phyloP scores from a whole-genome alignment of 176 grass and related monocot species.

The Lolium multiflorum region DNA sequence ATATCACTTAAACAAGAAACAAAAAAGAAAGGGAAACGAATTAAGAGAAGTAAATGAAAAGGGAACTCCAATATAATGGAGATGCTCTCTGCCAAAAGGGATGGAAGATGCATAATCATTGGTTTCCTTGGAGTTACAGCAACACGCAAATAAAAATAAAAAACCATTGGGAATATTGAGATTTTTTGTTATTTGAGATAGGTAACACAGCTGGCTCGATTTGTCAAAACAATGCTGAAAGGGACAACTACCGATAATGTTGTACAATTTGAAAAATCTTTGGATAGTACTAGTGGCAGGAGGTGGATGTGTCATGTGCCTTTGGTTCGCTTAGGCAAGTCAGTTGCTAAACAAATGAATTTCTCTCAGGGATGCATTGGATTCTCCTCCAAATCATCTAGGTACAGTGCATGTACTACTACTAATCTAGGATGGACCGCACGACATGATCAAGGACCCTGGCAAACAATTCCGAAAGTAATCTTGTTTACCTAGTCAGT shows the following conservation, averaged over 20 bases:
- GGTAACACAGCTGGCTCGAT: slow-evolving; percentile 40
- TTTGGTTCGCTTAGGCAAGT: slow-evolving; percentile 26
- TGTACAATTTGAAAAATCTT: slow-evolving; percentile 42
- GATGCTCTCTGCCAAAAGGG: slow-evolving; percentile 45
- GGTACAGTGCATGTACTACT: background rate
- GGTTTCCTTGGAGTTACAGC: slow-evolving; percentile 40
- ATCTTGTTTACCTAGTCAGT: background rate
- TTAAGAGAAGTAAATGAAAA: slow-evolving; percentile 22
- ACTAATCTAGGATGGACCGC: slow-evolving; percentile 34
- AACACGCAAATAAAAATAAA: slow-evolving; percentile 20
- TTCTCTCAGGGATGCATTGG: slow-evolving; percentile 1
- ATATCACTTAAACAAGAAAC: slow-evolving; percentile 32
- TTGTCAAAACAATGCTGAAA: slow-evolving; percentile 56
- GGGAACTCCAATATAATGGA: slow-evolving; percentile 8
- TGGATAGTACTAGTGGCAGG: slow-evolving; percentile 22
- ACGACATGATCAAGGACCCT: slow-evolving; percentile 41
- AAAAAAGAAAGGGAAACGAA: background rate
- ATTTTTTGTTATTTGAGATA: slow-evolving; percentile 43
- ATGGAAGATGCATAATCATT: slow-evolving; percentile 8
- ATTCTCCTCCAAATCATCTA: slow-evolving; percentile 36
- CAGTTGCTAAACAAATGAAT: slow-evolving; percentile 40
- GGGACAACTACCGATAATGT: slow-evolving; percentile 46
- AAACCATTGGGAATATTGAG: slow-evolving; percentile 36
- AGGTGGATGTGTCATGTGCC: slow-evolving; percentile 8
- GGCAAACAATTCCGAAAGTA: slow-evolving; percentile 24